Percentiles rank a stretch among this genome's conserved stretches.
Evolutionary conservation across 148 eudicot species (phyloP).

Genomic region (Cornus controversa): DNA sequence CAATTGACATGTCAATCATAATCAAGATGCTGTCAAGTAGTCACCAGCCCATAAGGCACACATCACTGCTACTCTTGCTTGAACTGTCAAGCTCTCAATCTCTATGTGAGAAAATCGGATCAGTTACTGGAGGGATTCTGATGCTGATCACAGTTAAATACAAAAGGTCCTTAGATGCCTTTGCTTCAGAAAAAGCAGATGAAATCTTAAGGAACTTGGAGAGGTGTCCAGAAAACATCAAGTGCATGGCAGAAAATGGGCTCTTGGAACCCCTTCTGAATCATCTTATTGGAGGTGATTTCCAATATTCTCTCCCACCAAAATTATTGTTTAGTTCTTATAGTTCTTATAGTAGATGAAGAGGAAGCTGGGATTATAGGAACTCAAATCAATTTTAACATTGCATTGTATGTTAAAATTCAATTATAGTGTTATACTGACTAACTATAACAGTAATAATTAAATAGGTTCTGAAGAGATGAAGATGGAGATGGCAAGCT

Average conservation of each 20-base stretch:
- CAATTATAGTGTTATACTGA: background rate
- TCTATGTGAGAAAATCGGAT: conserved; percentile 45
- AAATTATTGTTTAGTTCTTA: no score
- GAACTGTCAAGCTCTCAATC: conserved; percentile 54
- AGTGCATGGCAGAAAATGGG: conserved; percentile 85
- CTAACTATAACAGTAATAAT: background rate
- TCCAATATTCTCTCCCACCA: background rate
- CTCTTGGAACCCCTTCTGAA: conserved; percentile 62
- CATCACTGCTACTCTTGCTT: conserved; percentile 53
- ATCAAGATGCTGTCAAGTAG: conserved; percentile 68
- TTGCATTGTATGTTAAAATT: background rate
- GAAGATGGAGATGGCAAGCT: conserved; percentile 62
- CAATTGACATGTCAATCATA: conserved; percentile 45
- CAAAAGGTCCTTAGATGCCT: conserved; percentile 44
- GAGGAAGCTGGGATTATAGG: background rate
- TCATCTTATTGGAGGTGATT: conserved; percentile 65
- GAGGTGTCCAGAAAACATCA: conserved; percentile 54
- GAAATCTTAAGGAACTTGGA: conserved; percentile 63
- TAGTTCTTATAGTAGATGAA: no score
- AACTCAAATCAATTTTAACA: background rate
- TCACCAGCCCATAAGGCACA: conserved; percentile 59
- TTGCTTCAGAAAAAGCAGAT: conserved; percentile 58
- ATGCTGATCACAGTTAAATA: conserved; percentile 54
- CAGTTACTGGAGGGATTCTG: conserved; percentile 54
- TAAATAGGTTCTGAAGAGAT: conserved; percentile 60